Percentiles rank a stretch among this genome's conserved stretches.
These are phyloP conservation scores for Pythium sp. DNA, from an alignment of 352 stramenopile genomes.

Conservation along the genomic window DNA sequence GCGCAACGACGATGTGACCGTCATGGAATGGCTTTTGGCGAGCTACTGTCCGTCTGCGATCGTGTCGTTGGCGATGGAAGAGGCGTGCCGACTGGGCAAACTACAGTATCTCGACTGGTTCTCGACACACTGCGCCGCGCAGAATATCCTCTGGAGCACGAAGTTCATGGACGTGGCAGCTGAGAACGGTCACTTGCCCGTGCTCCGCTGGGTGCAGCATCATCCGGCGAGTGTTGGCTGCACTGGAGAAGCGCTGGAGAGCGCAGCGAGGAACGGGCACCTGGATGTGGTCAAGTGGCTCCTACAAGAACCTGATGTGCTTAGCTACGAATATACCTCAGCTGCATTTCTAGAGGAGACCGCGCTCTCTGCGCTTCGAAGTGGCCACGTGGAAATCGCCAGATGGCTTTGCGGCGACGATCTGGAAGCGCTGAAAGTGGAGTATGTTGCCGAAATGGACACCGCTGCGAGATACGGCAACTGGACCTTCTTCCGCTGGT, in stretches of 20 bases:
- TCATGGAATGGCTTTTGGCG: slow-evolving; percentile 3
- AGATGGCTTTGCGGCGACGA: not conserved
- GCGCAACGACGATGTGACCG: not conserved
- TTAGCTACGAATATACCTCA: not conserved
- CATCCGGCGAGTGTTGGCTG: not conserved
- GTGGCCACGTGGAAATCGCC: not conserved
- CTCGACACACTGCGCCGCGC: not conserved
- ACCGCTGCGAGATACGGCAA: not conserved
- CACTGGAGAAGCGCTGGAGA: not conserved
- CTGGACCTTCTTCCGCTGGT: not conserved
- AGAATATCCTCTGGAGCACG: slow-evolving; percentile 1
- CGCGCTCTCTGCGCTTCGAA: not conserved
- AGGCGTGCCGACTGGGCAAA: slow-evolving; percentile 7
- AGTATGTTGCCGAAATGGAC: not conserved
- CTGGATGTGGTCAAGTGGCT: not conserved
- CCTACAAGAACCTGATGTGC: not conserved
- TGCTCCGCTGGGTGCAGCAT: not conserved
- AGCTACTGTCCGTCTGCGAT: not conserved
- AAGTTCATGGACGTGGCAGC: not conserved
- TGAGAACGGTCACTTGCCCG: not conserved
- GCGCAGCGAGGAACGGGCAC: not conserved
- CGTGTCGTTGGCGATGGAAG: slow-evolving; percentile 7
- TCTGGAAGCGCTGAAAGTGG: not conserved
- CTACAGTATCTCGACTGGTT: not conserved
- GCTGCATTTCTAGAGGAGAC: not conserved